Evolutionary conservation across 2,329 filamentous ascomycete species (phyloP).

Genomic region (Claviceps pazoutovae): DNA sequence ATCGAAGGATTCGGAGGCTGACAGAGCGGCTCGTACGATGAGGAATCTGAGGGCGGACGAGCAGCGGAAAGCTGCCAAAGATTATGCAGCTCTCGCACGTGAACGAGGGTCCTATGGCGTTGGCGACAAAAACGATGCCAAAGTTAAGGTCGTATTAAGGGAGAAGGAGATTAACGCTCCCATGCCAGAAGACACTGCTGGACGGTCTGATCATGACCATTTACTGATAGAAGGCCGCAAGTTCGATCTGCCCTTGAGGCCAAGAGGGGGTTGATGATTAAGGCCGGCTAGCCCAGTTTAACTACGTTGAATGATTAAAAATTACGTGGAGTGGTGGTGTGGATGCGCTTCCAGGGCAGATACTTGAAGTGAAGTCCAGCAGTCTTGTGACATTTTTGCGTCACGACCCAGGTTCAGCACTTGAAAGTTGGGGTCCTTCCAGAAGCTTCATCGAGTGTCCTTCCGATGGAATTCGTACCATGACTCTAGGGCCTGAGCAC

Average conservation of each 20-base stretch:
- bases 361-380: not conserved
- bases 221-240: constrained; percentile 38
- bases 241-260: constrained; percentile 18
- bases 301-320: not conserved
- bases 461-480: too few relatives aligned
- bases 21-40: constrained; percentile 23
- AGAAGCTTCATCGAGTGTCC: too few relatives aligned
- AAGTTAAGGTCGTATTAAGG: constrained; percentile 33
- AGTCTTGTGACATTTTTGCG: not conserved
- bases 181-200: constrained; percentile 10
- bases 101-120: constrained; percentile 29
- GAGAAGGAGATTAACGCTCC: constrained; percentile 31
- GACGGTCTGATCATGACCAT: constrained; percentile 25
- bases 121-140: constrained; percentile 10
- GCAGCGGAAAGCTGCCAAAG: constrained; percentile 24
- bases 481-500: not conserved
- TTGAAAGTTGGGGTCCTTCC: too few relatives aligned
- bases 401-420: too few relatives aligned
- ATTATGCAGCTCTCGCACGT: constrained; percentile 31
- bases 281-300: not conserved
- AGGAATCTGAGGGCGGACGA: constrained; percentile 31
- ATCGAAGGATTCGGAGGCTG: constrained; percentile 29
- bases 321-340: not conserved
- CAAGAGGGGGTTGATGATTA: not conserved
- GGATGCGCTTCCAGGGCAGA: not conserved